phyloP scores from a whole-genome alignment of 2,329 filamentous ascomycete species.

The Knufia petricola region DNA sequence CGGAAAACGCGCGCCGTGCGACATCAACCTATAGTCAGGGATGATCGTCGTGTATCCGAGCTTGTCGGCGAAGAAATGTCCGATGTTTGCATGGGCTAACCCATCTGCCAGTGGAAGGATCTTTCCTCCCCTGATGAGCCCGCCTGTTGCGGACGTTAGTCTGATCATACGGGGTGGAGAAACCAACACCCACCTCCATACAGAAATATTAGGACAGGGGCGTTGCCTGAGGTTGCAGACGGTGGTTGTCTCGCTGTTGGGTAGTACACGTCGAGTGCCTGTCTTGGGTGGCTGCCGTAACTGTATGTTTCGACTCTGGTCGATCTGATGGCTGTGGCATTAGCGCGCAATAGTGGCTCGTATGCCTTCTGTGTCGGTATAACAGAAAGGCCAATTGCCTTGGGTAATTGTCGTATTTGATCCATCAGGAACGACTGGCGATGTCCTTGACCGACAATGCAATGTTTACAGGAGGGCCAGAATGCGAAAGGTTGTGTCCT shows the following conservation, averaged over 20 bases:
- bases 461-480: too few species aligned
- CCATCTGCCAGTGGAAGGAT: conserved; percentile 25
- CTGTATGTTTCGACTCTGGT: conserved; percentile 11
- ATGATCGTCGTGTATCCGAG: conserved; percentile 30
- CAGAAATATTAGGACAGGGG: conserved; percentile 34
- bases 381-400: conserved; percentile 2
- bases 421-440: too few species aligned
- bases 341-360: conserved; percentile 9
- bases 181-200: too few species aligned
- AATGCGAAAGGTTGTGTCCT: too few species aligned
- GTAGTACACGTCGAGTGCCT: conserved; percentile 33
- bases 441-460: too few species aligned
- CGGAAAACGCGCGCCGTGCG: conserved; percentile 33
- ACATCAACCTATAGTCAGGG: conserved; percentile 32
- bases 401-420: conserved; percentile 6
- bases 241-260: conserved; percentile 19
- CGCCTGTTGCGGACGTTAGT: too few species aligned
- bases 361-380: conserved; percentile 12
- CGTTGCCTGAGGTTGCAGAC: conserved; percentile 27
- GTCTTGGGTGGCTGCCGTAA: conserved; percentile 30
- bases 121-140: conserved; percentile 29
- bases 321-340: conserved; percentile 9
- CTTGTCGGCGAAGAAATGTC: conserved; percentile 31
- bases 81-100: conserved; percentile 29
- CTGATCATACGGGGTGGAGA: too few species aligned